A percentile compares a stretch with the other conserved stretches of the same genome.
These are phyloP conservation scores for Pleurotus cornucopiae DNA, from an alignment of 768 basidiomycete species.

Conservation along the genomic window DNA sequence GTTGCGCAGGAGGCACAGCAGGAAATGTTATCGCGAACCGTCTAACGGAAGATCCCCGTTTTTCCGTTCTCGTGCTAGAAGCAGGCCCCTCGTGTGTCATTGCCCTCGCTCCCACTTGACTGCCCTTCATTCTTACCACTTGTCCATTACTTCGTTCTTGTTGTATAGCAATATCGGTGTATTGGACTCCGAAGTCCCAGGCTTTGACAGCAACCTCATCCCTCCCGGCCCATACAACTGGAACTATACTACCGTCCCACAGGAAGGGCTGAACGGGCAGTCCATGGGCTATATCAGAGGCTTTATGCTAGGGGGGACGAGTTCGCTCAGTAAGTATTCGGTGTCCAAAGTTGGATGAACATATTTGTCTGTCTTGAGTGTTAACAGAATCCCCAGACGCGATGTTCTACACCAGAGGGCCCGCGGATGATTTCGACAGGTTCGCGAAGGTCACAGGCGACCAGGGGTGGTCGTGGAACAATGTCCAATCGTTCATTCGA, in stretches of 20 bases:
- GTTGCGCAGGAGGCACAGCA: slow-evolving; percentile 4
- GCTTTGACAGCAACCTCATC: background rate
- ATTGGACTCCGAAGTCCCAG: background rate
- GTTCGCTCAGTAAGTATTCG: slow-evolving; percentile 15
- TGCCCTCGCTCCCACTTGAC: background rate
- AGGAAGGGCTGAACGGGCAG: slow-evolving; percentile 12
- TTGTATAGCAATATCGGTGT: slow-evolving; percentile 1
- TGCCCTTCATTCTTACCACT: background rate
- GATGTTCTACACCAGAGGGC: slow-evolving; percentile 21
- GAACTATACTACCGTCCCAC: slow-evolving; percentile 18
- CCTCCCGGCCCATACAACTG: slow-evolving; percentile 7
- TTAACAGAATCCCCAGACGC: background rate
- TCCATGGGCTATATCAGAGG: slow-evolving; percentile 14
- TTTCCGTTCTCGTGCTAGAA: slow-evolving; percentile 2
- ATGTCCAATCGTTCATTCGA: slow-evolving; percentile 17
- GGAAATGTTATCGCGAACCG: slow-evolving; percentile 1
- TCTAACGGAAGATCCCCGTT: background rate
- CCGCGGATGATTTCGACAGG: slow-evolving; percentile 21
- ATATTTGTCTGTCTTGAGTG: background rate
- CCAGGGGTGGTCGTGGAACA: slow-evolving; percentile 25
- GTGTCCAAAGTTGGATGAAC: background rate
- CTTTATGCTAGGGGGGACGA: slow-evolving; percentile 15
- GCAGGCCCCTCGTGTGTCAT: background rate
- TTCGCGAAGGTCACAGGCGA: slow-evolving; percentile 20
- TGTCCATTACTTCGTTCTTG: too few species aligned